phyloP scores from a whole-genome alignment of 768 basidiomycete genomes.

The Psilocybe azurescens region DNA sequence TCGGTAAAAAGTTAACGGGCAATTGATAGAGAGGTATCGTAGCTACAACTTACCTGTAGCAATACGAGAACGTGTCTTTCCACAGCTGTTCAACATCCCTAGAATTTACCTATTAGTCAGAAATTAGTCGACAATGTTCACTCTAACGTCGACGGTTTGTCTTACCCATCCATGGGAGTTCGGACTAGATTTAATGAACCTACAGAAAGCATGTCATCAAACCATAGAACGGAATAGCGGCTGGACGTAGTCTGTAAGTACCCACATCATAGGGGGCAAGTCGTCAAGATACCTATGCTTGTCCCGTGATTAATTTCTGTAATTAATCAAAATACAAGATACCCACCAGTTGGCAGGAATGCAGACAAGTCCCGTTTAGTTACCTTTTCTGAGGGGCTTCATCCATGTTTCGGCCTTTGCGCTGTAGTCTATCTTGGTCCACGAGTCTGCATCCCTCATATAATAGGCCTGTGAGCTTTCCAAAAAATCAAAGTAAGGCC shows the following conservation, averaged over 20 bases:
- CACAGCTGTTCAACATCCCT: slow-evolving; percentile 73
- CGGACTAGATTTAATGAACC: slow-evolving; percentile 71
- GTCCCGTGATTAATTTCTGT: not conserved
- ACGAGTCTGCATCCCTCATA: slow-evolving; percentile 67
- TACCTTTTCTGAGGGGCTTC: slow-evolving; percentile 70
- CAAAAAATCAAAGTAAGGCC: not conserved
- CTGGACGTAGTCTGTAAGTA: not conserved
- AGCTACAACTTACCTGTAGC: slow-evolving; percentile 52
- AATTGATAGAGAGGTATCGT: not conserved
- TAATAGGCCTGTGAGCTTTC: slow-evolving; percentile 66
- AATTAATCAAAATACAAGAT: not conserved
- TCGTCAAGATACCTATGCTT: slow-evolving; percentile 66
- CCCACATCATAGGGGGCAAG: slow-evolving; percentile 72
- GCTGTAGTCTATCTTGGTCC: slow-evolving; percentile 75
- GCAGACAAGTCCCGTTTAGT: slow-evolving; percentile 60
- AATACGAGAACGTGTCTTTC: slow-evolving; percentile 77
- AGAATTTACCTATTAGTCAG: slow-evolving; percentile 54
- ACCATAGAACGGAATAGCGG: not conserved
- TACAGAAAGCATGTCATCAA: slow-evolving; percentile 23
- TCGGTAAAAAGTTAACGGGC: slow-evolving; percentile 12
- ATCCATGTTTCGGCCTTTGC: slow-evolving; percentile 71
- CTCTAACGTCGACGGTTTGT: not conserved
- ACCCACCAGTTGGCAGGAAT: slow-evolving; percentile 75
- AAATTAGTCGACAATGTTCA: not conserved
- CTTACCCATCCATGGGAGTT: slow-evolving; percentile 78